A percentile compares a stretch with the other conserved stretches of the same genome.
Conservation (phyloP, 768 basidiomycete species). For the Naganishia randhawae region DNA sequence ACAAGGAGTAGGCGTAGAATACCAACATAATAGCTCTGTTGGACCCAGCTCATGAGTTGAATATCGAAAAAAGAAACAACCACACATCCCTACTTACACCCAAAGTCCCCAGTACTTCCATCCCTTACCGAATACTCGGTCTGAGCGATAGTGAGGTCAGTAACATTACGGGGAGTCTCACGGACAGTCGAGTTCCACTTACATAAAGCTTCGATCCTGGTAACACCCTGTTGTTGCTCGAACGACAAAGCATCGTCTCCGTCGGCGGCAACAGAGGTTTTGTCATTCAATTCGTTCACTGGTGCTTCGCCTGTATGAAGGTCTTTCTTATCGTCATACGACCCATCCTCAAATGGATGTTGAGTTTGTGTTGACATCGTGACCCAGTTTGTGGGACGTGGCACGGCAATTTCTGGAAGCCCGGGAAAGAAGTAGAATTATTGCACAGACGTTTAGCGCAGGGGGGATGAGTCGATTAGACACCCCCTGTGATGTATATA, state of each 20-base stretch:
- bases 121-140: conserved; percentile 41
- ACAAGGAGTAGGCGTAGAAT: conserved; percentile 36
- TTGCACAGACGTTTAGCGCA: background rate
- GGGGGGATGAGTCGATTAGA: background rate
- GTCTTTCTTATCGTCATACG: conserved; percentile 10
- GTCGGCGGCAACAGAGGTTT: background rate
- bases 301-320: background rate
- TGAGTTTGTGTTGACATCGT: conserved; percentile 1
- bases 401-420: too few species aligned
- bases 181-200: conserved; percentile 23
- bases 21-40: conserved; percentile 34
- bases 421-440: too few species aligned
- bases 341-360: conserved; percentile 3
- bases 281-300: background rate
- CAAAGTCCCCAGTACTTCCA: conserved; percentile 39
- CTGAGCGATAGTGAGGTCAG: conserved; percentile 22
- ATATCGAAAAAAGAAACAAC: background rate
- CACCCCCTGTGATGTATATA: background rate
- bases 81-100: conserved; percentile 17
- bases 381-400: too few species aligned
- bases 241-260: background rate
- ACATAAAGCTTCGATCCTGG: conserved; percentile 43
- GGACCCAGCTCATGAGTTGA: background rate
- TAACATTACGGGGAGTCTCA: background rate
- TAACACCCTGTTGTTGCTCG: conserved; percentile 40